These are phyloP conservation scores for Populus tomentosa DNA, from an alignment of 441 rosid species.

Conservation along the genomic window DNA sequence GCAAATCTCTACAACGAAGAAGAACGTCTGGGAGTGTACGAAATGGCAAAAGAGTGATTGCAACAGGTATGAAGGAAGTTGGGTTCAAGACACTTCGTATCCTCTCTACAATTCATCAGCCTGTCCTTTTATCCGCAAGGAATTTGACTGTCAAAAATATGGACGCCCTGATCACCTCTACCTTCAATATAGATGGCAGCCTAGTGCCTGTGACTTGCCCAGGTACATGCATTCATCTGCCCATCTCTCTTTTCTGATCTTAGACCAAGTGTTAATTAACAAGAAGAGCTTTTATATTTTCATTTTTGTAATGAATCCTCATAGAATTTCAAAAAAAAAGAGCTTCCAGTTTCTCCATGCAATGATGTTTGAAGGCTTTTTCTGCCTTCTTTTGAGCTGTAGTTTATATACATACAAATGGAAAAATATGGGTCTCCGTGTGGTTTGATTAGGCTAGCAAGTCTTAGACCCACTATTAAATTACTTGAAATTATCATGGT, in stretches of 20 bases:
- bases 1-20: no score
- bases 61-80: conserved; percentile 57
- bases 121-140: conserved; percentile 77
- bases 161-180: conserved; percentile 77
- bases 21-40: background rate
- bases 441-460: background rate
- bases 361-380: background rate
- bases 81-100: conserved; percentile 58
- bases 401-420: background rate
- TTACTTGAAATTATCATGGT: no score
- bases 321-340: background rate
- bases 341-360: background rate
- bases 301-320: background rate
- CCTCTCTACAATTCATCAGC: conserved; percentile 55
- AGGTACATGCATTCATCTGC: conserved; percentile 29
- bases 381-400: conserved; percentile 10
- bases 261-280: no score
- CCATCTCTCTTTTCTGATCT: background rate
- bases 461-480: background rate
- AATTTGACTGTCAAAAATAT: conserved; percentile 60
- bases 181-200: conserved; percentile 78
- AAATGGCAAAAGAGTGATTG: conserved; percentile 16
- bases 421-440: background rate
- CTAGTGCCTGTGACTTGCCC: conserved; percentile 48
- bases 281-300: background rate